phyloP scores from a whole-genome alignment of 441 rosid genomes.

The Bruguiera hainesii region DNA sequence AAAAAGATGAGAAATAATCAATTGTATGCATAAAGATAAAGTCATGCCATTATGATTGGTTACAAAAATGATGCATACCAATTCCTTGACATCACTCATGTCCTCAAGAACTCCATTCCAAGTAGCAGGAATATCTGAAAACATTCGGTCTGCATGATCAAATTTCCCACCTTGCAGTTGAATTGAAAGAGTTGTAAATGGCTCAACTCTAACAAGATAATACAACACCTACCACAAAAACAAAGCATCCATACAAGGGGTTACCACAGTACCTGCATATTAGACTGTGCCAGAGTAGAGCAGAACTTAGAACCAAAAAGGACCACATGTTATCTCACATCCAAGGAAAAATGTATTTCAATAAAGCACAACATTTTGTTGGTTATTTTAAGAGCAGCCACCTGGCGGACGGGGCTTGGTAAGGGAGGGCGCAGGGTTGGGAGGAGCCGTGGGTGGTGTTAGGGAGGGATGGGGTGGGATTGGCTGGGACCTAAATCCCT shows the following conservation, averaged over 20 bases:
- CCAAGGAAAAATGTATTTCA: no score
- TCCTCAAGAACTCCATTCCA: conserved; percentile 99
- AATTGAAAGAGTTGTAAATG: conserved; percentile 93
- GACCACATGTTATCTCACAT: no score
- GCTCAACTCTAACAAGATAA: conserved; percentile 96
- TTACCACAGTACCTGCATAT: conserved; percentile 12
- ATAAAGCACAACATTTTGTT: no score
- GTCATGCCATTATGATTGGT: conserved; percentile 14
- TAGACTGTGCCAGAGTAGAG: no score
- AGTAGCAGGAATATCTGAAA: conserved; percentile 85
- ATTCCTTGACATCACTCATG: conserved; percentile 99
- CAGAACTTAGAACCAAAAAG: no score
- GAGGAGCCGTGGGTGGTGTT: no score
- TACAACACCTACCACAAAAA: conserved; percentile 73
- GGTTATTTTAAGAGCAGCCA: no score
- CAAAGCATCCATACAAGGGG: conserved; percentile 18
- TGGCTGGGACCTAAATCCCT: no score
- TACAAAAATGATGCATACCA: conserved; percentile 51
- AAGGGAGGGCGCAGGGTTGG: no score
- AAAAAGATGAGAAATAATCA: conserved; percentile 15
- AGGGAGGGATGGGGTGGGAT: no score
- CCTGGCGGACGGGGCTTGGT: no score
- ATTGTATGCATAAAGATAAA: conserved; percentile 3
- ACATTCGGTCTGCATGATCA: conserved; percentile 99
- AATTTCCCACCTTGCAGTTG: conserved; percentile 99